Evolutionary conservation across 768 basidiomycete species (phyloP).

Genomic region (Kwoniella europaea): DNA sequence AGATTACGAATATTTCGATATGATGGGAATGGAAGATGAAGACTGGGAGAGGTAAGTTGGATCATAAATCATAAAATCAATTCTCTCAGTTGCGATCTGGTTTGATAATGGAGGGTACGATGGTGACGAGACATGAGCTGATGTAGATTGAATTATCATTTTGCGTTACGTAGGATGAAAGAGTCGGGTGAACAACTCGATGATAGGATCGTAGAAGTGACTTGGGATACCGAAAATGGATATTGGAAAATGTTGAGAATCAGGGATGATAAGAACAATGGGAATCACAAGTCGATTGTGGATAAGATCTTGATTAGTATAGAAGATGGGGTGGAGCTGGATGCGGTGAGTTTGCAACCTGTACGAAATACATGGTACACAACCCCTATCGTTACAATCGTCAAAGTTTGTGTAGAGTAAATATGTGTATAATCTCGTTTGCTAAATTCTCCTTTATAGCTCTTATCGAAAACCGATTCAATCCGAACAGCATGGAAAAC

Average conservation of each 20-base stretch:
- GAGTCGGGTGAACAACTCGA: conserved; percentile 81
- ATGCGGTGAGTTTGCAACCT: conserved; percentile 77
- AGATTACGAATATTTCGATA: conserved; percentile 80
- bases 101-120: too few species aligned
- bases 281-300: conserved; percentile 83
- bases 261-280: conserved; percentile 89
- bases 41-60: conserved; percentile 87
- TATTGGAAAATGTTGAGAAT: conserved; percentile 91
- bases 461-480: conserved; percentile 38
- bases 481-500: conserved; percentile 50
- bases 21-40: conserved; percentile 79
- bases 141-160: too few species aligned
- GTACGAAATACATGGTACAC: too few species aligned
- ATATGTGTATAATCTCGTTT: too few species aligned
- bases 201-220: conserved; percentile 91
- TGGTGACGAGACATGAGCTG: too few species aligned
- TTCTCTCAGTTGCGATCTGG: too few species aligned
- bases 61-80: too few species aligned
- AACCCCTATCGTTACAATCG: too few species aligned
- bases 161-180: conserved; percentile 69
- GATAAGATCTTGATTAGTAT: conserved; percentile 89
- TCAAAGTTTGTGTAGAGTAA: too few species aligned
- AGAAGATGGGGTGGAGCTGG: conserved; percentile 89
- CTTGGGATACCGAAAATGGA: conserved; percentile 73
- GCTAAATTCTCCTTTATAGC: conserved; percentile 7